Percentiles rank a stretch among this genome's conserved stretches.
Evolutionary conservation across 2,329 filamentous ascomycete species (phyloP).

Genomic region (Penicillium occitanis): DNA sequence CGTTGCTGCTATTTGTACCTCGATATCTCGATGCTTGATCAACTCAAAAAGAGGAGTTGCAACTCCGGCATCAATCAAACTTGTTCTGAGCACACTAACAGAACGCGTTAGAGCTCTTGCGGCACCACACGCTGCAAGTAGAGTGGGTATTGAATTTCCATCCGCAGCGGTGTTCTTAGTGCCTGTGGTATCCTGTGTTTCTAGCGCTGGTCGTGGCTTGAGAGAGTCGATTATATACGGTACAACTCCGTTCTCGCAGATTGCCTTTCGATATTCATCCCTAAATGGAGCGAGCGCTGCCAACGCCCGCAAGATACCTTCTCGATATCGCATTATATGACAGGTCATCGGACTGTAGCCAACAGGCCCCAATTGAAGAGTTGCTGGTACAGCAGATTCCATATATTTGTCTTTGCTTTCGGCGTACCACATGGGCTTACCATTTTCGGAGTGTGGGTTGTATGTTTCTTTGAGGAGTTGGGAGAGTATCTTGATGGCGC

Average conservation of each 20-base stretch:
- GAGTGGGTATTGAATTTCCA: conserved; percentile 75
- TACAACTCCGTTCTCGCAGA: conserved; percentile 79
- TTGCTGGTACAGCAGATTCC: conserved; percentile 28
- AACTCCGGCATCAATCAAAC: conserved; percentile 80
- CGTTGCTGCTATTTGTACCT: conserved; percentile 83
- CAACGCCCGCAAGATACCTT: conserved; percentile 73
- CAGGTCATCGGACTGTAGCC: conserved; percentile 61
- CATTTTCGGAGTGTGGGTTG: conserved; percentile 55
- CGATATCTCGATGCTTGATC: conserved; percentile 69
- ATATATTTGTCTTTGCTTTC: conserved; percentile 26
- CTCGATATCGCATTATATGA: conserved; percentile 74
- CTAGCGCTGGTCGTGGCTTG: conserved; percentile 51
- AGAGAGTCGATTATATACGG: conserved; percentile 82
- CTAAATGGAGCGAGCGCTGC: conserved; percentile 79
- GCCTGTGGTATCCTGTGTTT: conserved; percentile 30
- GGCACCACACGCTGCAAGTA: conserved; percentile 82
- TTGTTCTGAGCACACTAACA: conserved; percentile 78
- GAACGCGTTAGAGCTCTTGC: conserved; percentile 80
- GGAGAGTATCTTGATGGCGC: conserved; percentile 61
- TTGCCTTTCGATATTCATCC: conserved; percentile 77
- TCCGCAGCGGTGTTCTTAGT: conserved; percentile 52
- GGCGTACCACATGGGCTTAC: conserved; percentile 57
- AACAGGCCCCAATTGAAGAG: conserved; percentile 57
- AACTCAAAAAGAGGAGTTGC: conserved; percentile 74
- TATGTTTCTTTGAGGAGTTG: conserved; percentile 66